Conservation (phyloP, 2,329 filamentous ascomycete species). For the Hymenoscyphus salicellus region DNA sequence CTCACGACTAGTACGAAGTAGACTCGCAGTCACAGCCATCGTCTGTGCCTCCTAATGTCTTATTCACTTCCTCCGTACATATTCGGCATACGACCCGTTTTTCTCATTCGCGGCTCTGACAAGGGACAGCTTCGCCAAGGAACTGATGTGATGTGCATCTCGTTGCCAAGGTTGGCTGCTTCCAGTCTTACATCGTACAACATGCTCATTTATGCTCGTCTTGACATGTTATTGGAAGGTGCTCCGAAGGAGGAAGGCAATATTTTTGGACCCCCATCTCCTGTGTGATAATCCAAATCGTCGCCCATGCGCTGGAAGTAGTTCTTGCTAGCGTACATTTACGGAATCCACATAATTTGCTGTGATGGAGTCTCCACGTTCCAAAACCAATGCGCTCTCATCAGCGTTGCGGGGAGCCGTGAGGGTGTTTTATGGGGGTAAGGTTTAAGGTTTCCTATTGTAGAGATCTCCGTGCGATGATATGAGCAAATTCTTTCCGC, state of each 20-base stretch:
- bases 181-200: not conserved
- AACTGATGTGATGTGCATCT: not conserved
- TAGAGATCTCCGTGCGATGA: not conserved
- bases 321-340: not conserved
- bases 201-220: constrained; percentile 5
- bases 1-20: not conserved
- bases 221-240: not conserved
- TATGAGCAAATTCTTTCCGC: not conserved
- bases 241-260: not conserved
- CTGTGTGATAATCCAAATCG: too few species aligned
- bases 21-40: not conserved
- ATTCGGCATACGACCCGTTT: not conserved
- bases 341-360: not conserved
- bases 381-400: not conserved
- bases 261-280: too few species aligned
- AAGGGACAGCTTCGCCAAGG: not conserved
- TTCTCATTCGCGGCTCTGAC: not conserved
- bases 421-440: not conserved
- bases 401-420: not conserved
- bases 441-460: not conserved
- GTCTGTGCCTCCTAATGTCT: not conserved
- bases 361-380: not conserved
- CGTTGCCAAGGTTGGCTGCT: not conserved
- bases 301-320: not conserved
- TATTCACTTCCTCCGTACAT: not conserved